Evolutionary conservation across 208 protist species (phyloP).

Genomic region (Leishmania turanica): DNA sequence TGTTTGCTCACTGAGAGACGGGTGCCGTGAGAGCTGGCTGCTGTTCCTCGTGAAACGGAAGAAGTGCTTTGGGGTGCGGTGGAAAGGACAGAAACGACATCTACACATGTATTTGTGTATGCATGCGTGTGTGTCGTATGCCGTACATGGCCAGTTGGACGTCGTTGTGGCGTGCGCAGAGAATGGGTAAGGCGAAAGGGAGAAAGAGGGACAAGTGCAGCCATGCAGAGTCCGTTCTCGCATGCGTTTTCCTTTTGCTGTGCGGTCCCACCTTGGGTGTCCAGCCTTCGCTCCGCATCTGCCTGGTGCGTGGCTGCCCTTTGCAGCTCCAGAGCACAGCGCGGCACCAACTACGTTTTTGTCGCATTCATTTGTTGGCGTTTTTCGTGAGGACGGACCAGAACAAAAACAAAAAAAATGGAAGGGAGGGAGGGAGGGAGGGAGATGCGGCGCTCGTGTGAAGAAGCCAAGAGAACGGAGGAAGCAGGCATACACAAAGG

Average conservation of each 20-base stretch:
- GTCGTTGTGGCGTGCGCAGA: not conserved
- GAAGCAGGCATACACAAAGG: not conserved
- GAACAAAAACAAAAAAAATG: too few species aligned
- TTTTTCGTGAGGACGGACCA: not conserved
- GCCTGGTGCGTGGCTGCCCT: not conserved
- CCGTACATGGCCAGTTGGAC: not conserved
- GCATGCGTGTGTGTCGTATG: constrained; percentile 12
- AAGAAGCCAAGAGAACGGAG: not conserved
- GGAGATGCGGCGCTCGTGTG: too few species aligned
- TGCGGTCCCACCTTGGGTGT: not conserved
- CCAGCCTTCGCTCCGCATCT: not conserved
- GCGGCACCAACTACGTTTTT: not conserved
- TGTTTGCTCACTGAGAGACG: too few species aligned
- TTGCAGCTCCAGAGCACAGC: not conserved
- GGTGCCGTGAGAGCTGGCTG: too few species aligned
- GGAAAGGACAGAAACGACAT: not conserved
- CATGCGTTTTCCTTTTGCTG: not conserved
- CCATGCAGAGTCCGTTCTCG: not conserved
- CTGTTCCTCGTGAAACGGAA: not conserved
- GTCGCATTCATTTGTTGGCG: not conserved
- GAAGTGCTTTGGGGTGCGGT: not conserved
- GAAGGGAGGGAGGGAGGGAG: too few species aligned
- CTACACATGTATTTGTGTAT: not conserved
- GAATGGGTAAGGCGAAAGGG: not conserved
- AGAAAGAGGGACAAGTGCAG: constrained; percentile 1